Evolutionary conservation across 2,329 filamentous ascomycete species (phyloP), one percentile per base, ranked within the genome.

Genomic region (Ceratocystis lukuohia): DNA sequence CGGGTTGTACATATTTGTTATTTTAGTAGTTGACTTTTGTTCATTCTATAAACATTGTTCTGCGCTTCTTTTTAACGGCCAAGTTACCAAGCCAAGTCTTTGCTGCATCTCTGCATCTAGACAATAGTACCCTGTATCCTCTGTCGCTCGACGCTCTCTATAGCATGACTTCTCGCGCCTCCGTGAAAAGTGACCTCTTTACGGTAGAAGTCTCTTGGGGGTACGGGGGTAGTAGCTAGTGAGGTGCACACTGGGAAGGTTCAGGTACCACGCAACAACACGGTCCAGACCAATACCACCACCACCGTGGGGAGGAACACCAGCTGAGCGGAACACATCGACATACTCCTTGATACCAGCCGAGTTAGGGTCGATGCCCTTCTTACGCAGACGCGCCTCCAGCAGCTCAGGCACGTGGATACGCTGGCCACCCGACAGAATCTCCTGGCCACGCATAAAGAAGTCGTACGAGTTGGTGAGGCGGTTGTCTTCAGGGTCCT

Each of bases 381-480:
- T 87, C 67, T 79, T 80, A 72, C 85, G 82, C 79, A 97, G 88
- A 69, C 90, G 88, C 59, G 84, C 83, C 74, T 91, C 86, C 15
- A 97, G 82, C 77, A 88, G 83, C 53, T 80, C 79, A 0, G 92
- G 84, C 69, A 91, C 82, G 76, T 96, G 88, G 71, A 96, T 89
- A 82, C 92, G 89, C 77, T 96, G 92, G 6, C 91, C 92, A 71
- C 93, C 92, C 17, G 88, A 92, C 20, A 96, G 82, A 68, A 96
- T 93, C 76, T 96, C 93, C 76, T 97, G 92, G 2, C 91, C 91
- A 67, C 93, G 86, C 74, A 96, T 86, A 80, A 96, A 96, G 72
- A 96, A 91, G 76, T 96, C 91, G 71, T 81, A 86, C 12, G 83
- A 82, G 70, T 86, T 86, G 10, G 83, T 89, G 69, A 90, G 82